phyloP scores from a whole-genome alignment of 768 basidiomycete species.

The Pleurotus sapidus region DNA sequence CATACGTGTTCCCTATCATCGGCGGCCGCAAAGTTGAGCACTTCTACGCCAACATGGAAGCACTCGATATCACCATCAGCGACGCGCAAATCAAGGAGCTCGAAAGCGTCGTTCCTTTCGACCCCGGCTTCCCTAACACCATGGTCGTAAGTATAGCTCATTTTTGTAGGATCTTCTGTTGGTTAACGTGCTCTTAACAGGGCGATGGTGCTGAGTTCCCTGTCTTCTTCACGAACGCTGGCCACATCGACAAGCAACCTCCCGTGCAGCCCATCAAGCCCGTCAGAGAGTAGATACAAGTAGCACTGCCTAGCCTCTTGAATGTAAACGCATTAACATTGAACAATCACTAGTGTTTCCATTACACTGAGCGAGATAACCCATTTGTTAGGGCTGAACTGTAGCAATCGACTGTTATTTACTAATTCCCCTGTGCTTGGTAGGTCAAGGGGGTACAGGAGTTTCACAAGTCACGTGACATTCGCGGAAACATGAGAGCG shows the following conservation, averaged over 20 bases:
- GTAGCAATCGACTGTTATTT: too few species aligned
- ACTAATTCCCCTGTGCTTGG: too few species aligned
- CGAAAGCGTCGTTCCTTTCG: conserved; percentile 40
- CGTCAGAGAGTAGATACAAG: too few species aligned
- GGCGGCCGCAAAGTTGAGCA: conserved; percentile 51
- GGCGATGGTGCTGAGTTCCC: not conserved
- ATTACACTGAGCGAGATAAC: too few species aligned
- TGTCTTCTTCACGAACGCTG: not conserved
- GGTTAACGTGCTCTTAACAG: not conserved
- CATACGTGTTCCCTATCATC: conserved; percentile 49
- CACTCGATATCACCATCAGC: conserved; percentile 39
- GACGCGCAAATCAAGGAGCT: conserved; percentile 40
- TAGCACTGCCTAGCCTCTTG: too few species aligned
- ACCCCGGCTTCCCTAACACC: conserved; percentile 39
- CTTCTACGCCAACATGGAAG: conserved; percentile 45
- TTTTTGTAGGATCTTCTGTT: not conserved
- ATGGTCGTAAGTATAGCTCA: conserved; percentile 23
- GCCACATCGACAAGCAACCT: not conserved
- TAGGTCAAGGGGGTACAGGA: too few species aligned
- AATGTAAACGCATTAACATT: too few species aligned
- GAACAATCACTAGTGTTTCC: too few species aligned
- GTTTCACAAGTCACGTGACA: too few species aligned
- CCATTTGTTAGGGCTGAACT: too few species aligned
- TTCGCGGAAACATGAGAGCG: too few species aligned
- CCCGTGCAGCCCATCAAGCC: not conserved